Percentiles rank a stretch among this genome's conserved stretches.
phyloP scores from a whole-genome alignment of 2,329 filamentous ascomycete species.

The Kalaharituber pfeilii region DNA sequence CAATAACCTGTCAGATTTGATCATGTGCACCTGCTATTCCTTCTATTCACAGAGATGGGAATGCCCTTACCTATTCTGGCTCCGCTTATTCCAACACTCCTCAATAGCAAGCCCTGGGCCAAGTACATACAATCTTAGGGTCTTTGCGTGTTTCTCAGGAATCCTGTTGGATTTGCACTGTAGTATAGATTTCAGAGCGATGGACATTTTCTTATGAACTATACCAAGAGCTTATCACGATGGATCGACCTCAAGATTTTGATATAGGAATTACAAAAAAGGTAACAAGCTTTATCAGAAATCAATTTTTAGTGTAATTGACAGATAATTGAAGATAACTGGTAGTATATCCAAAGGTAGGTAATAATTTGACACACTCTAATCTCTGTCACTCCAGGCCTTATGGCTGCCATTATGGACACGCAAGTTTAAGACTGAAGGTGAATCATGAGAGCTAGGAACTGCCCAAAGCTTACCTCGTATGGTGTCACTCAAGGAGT shows the following conservation, averaged over 20 bases:
- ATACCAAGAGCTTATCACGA: slow-evolving; percentile 93
- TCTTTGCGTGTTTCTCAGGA: slow-evolving; percentile 89
- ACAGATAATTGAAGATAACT: slow-evolving; percentile 95
- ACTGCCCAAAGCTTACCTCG: slow-evolving; percentile 88
- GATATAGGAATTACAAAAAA: slow-evolving; percentile 92
- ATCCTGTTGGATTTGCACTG: slow-evolving; percentile 97
- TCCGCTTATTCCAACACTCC: slow-evolving; percentile 79
- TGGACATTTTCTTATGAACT: slow-evolving; percentile 98
- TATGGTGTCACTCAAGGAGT: slow-evolving; percentile 92
- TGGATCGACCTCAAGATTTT: slow-evolving; percentile 85
- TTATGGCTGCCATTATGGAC: slow-evolving; percentile 87
- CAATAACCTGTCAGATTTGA: no score
- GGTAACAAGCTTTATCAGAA: slow-evolving; percentile 96
- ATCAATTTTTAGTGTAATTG: slow-evolving; percentile 89
- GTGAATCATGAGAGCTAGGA: slow-evolving; percentile 80
- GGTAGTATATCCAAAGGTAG: slow-evolving; percentile 78
- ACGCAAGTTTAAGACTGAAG: slow-evolving; percentile 97
- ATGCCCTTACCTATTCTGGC: slow-evolving; percentile 71
- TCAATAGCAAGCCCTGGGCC: slow-evolving; percentile 92
- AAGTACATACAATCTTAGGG: slow-evolving; percentile 95
- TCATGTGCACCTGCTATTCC: slow-evolving; percentile 76
- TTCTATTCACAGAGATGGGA: slow-evolving; percentile 87
- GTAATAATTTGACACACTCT: background rate
- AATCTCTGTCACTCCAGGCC: slow-evolving; percentile 28
- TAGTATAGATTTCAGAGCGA: slow-evolving; percentile 91